Evolutionary conservation across 2,329 filamentous ascomycete species (phyloP).

Genomic region (Lecanosticta acicola): DNA sequence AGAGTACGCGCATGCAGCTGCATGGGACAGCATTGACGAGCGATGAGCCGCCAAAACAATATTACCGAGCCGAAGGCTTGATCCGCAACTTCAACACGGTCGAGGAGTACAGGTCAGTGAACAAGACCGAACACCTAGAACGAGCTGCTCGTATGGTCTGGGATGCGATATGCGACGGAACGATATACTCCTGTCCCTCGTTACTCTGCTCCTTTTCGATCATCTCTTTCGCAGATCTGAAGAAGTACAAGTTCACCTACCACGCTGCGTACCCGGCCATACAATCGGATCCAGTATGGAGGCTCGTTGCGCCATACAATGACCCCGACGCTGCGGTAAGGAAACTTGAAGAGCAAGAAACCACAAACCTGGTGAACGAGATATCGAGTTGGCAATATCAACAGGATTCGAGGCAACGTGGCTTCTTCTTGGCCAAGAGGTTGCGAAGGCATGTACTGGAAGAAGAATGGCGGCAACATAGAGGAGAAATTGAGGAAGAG

Average conservation of each 20-base stretch:
- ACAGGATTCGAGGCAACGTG: conserved; percentile 76
- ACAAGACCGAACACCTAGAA: conserved; percentile 72
- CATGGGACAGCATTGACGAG: conserved; percentile 78
- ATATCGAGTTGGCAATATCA: conserved; percentile 84
- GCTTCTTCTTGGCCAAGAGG: conserved; percentile 92
- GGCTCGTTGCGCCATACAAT: conserved; percentile 42
- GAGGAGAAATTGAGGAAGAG: conserved; percentile 26
- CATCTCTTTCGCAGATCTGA: conserved; percentile 89
- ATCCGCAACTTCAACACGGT: conserved; percentile 96
- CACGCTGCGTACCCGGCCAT: conserved; percentile 95
- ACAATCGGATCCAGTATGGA: conserved; percentile 83
- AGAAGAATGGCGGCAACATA: conserved; percentile 31
- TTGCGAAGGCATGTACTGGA: conserved; percentile 39
- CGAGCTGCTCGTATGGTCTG: conserved; percentile 83
- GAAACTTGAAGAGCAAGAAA: conserved; percentile 62
- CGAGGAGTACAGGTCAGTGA: conserved; percentile 81
- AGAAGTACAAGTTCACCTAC: conserved; percentile 97
- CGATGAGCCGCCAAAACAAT: conserved; percentile 69
- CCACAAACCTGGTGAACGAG: conserved; percentile 69
- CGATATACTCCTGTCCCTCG: conserved; percentile 91
- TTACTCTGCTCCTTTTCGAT: conserved; percentile 83
- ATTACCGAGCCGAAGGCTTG: conserved; percentile 80
- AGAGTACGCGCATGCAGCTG: conserved; percentile 85
- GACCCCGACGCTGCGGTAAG: conserved; percentile 38
- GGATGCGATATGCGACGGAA: conserved; percentile 95